Evolutionary conservation across 2,329 filamentous ascomycete species (phyloP).

Genomic region (Pyrenophora tritici-repentis): DNA sequence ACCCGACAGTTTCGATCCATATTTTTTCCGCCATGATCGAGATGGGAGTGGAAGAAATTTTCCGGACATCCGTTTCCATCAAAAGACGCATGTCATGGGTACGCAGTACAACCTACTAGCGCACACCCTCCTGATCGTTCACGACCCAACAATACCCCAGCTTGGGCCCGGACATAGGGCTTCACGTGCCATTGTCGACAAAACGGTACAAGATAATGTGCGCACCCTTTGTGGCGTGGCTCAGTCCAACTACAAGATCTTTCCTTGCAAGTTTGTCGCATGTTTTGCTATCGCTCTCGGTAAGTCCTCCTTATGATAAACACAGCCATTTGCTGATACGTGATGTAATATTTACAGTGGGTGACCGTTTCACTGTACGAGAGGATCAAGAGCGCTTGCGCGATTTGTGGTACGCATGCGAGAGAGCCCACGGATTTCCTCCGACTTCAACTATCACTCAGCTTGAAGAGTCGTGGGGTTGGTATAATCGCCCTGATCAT

Average conservation of each 20-base stretch:
- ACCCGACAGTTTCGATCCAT: constrained; percentile 44
- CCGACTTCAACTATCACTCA: constrained; percentile 40
- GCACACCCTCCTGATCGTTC: constrained; percentile 43
- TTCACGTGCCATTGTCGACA: constrained; percentile 38
- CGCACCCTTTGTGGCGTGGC: constrained; percentile 44
- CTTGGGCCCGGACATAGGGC: constrained; percentile 42
- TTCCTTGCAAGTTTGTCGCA: constrained; percentile 44
- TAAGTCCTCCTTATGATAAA: constrained; percentile 13
- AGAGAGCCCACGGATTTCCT: constrained; percentile 42
- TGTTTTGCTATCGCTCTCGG: constrained; percentile 45
- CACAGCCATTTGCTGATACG: background rate
- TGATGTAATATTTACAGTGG: constrained; percentile 28
- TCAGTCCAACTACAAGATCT: constrained; percentile 40
- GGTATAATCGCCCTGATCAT: too few species aligned
- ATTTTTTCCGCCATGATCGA: constrained; percentile 40
- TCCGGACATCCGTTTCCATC: constrained; percentile 43
- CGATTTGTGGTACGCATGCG: constrained; percentile 38
- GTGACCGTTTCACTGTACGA: constrained; percentile 39
- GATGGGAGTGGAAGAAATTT: constrained; percentile 42
- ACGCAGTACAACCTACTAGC: constrained; percentile 44
- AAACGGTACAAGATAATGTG: constrained; percentile 42
- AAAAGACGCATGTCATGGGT: constrained; percentile 43
- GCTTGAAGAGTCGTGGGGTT: constrained; percentile 46
- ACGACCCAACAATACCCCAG: constrained; percentile 46
- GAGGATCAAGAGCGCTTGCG: constrained; percentile 41